Evolutionary conservation across 257 asterid genomes (phyloP).

Genomic region (Jaltomata sinuosa): DNA sequence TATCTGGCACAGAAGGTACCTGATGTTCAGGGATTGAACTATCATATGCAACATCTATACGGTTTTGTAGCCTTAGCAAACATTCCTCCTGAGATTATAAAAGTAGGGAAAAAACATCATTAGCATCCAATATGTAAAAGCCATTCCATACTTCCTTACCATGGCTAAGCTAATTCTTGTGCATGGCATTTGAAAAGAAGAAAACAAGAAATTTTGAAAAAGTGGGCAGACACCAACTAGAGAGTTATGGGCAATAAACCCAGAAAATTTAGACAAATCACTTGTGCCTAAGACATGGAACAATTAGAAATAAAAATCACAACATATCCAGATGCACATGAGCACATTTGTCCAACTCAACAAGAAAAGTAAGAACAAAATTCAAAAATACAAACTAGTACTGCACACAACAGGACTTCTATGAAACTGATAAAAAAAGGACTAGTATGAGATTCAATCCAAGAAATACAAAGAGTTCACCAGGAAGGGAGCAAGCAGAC

Average conservation of each 20-base stretch:
- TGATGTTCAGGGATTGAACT: constrained; percentile 75
- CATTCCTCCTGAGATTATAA: constrained; percentile 71
- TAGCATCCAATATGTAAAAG: not conserved
- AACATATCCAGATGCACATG: not conserved
- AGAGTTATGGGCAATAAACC: not conserved
- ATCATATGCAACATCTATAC: constrained; percentile 79
- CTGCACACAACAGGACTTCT: not conserved
- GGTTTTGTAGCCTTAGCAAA: constrained; percentile 70
- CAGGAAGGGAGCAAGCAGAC: not conserved
- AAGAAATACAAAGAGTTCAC: not conserved
- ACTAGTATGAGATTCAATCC: not conserved
- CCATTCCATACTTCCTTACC: not conserved
- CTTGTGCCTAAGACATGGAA: not conserved
- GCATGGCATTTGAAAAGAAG: not conserved
- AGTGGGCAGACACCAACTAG: not conserved
- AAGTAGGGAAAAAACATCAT: not conserved
- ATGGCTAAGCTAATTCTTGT: not conserved
- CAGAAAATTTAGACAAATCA: not conserved
- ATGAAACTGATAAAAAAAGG: not conserved
- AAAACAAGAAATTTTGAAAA: not conserved
- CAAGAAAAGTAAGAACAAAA: not conserved
- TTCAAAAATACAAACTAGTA: not conserved
- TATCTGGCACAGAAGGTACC: constrained; percentile 34
- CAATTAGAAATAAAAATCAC: not conserved
- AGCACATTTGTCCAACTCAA: not conserved